A percentile compares a stretch with the other conserved stretches of the same genome.
Conservation (phyloP, 1,284 basidiomycete genomes). For the Rhodotorula sp. region DNA sequence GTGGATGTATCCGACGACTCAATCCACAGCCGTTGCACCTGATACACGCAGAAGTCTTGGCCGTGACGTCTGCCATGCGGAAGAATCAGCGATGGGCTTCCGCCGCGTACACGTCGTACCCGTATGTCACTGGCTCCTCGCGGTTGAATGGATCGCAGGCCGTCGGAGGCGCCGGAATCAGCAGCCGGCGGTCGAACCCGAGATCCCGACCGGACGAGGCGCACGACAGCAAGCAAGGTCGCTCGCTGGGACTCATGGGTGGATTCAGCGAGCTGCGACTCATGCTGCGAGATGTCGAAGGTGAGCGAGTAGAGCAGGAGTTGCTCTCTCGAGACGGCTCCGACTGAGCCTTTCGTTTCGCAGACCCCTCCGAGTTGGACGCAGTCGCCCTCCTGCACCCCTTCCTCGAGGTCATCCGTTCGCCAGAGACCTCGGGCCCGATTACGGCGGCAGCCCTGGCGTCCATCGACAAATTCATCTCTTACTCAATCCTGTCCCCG, state of each 20-base stretch:
- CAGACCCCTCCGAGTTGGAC: slow-evolving; percentile 34
- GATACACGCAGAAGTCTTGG: slow-evolving; percentile 79
- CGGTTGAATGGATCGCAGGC: slow-evolving; percentile 46
- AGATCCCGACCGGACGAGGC: neutral
- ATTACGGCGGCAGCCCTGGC: slow-evolving; percentile 52
- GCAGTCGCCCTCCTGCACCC: slow-evolving; percentile 65
- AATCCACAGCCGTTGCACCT: slow-evolving; percentile 62
- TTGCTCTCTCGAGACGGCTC: neutral
- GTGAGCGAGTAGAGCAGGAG: slow-evolving; percentile 54
- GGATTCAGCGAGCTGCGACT: slow-evolving; percentile 85
- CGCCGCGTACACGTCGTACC: slow-evolving; percentile 54
- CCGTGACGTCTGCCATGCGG: slow-evolving; percentile 94
- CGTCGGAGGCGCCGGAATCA: neutral
- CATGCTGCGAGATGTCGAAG: slow-evolving; percentile 66
- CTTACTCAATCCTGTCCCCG: slow-evolving; percentile 48
- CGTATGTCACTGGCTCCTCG: slow-evolving; percentile 40
- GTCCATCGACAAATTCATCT: slow-evolving; percentile 51
- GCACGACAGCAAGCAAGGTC: neutral
- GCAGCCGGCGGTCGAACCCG: neutral
- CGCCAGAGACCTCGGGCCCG: slow-evolving; percentile 54
- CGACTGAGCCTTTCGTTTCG: neutral
- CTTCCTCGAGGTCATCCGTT: slow-evolving; percentile 90
- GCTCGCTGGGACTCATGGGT: slow-evolving; percentile 64
- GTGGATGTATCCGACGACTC: neutral
- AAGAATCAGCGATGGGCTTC: slow-evolving; percentile 92